Percentiles rank a stretch among this genome's conserved stretches.
Evolutionary conservation across 257 asterid genomes (phyloP).

Genomic region (Ilex asprella): DNA sequence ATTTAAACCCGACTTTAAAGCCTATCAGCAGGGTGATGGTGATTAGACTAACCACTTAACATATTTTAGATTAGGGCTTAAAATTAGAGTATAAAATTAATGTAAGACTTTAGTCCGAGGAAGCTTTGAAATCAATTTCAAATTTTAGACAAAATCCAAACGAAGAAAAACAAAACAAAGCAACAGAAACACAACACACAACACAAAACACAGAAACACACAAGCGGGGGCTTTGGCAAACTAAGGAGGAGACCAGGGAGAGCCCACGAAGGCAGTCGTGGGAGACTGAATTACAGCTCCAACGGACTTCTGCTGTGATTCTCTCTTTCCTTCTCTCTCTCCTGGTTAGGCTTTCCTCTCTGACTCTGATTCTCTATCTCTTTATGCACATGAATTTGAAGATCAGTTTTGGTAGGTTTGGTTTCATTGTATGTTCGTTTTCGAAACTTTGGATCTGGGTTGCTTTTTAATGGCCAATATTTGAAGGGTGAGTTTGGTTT

Average conservation of each 20-base stretch:
- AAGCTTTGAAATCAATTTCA: too few species aligned
- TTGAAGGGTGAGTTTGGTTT: slow-evolving; percentile 14
- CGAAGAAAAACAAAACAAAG: too few species aligned
- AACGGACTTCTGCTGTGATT: slow-evolving; percentile 6
- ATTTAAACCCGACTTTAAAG: too few species aligned
- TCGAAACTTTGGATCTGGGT: slow-evolving; percentile 33
- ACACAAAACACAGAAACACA: too few species aligned
- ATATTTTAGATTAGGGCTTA: too few species aligned
- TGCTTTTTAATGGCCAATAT: slow-evolving; percentile 7
- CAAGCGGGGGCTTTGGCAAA: slow-evolving; percentile 12
- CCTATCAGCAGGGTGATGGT: too few species aligned
- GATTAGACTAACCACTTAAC: too few species aligned
- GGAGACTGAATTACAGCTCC: slow-evolving; percentile 16
- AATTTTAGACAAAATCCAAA: too few species aligned
- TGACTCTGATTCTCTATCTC: background rate
- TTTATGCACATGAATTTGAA: background rate
- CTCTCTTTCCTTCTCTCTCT: slow-evolving; percentile 6
- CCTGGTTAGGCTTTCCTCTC: slow-evolving; percentile 18
- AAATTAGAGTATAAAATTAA: too few species aligned
- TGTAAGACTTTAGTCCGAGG: too few species aligned
- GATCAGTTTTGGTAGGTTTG: slow-evolving; percentile 3
- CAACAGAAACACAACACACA: too few species aligned
- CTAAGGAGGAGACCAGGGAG: slow-evolving; percentile 17
- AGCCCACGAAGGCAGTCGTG: background rate
- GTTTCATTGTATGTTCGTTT: slow-evolving; percentile 7